A percentile compares a stretch with the other conserved stretches of the same genome.
phyloP scores from a whole-genome alignment of 441 rosid genomes.

The Populus hybrid region DNA sequence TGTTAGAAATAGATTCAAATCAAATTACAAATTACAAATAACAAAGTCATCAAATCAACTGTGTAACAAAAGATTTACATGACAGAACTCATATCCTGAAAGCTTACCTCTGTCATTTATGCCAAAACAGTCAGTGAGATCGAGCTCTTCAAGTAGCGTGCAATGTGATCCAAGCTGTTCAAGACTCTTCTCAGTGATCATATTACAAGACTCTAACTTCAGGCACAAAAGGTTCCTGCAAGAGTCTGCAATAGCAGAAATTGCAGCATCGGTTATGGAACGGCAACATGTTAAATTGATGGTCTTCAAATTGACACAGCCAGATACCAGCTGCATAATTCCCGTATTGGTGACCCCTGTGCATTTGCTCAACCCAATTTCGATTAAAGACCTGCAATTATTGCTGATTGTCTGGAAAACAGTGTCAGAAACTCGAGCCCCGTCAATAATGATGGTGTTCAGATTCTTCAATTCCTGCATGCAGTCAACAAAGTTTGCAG shows the following conservation, averaged over 20 bases:
- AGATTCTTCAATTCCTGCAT: constrained; percentile 60
- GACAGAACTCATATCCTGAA: neutral
- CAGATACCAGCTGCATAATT: constrained; percentile 56
- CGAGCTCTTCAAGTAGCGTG: constrained; percentile 66
- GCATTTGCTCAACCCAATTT: constrained; percentile 80
- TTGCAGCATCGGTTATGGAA: constrained; percentile 67
- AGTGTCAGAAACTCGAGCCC: constrained; percentile 58
- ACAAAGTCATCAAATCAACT: neutral
- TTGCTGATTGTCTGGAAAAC: constrained; percentile 44
- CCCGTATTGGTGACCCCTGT: constrained; percentile 56
- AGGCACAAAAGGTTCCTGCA: constrained; percentile 61
- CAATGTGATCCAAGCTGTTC: constrained; percentile 63
- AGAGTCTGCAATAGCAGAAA: constrained; percentile 64
- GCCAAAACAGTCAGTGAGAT: constrained; percentile 79
- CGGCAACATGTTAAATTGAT: constrained; percentile 69
- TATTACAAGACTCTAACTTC: constrained; percentile 78
- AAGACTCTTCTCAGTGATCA: constrained; percentile 79
- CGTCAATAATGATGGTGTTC: constrained; percentile 50
- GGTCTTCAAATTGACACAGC: constrained; percentile 51
- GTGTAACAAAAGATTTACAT: neutral
- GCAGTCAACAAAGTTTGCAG: constrained; percentile 34
- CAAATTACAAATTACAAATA: neutral
- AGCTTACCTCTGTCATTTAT: constrained; percentile 67
- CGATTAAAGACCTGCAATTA: constrained; percentile 55
- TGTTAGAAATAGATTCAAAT: neutral